Conservation (phyloP, 371 early-diverging fungal genomes). For the Mucor sp. region DNA sequence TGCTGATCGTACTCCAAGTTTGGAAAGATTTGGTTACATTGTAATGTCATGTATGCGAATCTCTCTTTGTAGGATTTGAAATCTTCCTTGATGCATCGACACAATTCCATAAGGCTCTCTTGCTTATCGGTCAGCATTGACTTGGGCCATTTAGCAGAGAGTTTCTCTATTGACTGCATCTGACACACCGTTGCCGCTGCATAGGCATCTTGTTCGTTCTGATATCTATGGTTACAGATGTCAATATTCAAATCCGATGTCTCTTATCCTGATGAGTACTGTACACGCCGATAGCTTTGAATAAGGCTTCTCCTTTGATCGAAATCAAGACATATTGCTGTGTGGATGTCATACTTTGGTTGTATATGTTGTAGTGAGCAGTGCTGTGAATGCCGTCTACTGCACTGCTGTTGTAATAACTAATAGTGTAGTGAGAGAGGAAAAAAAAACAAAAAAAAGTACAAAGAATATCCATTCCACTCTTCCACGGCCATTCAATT, state of each 20-base stretch:
- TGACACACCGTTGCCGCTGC: slow-evolving; percentile 15
- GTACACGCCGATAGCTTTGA: slow-evolving; percentile 1
- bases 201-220: slow-evolving; percentile 22
- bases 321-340: background rate
- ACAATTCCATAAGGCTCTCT: slow-evolving; percentile 11
- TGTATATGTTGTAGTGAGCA: background rate
- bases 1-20: background rate
- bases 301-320: background rate
- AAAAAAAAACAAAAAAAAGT: no score
- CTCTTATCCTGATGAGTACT: background rate
- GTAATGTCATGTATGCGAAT: slow-evolving; percentile 11
- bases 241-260: background rate
- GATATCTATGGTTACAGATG: slow-evolving; percentile 10
- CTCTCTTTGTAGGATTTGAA: slow-evolving; percentile 17
- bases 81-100: slow-evolving; percentile 16
- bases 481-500: background rate
- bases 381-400: background rate
- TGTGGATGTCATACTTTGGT: background rate
- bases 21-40: slow-evolving; percentile 4
- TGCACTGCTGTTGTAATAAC: background rate
- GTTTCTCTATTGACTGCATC: slow-evolving; percentile 24
- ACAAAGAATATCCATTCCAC: background rate
- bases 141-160: slow-evolving; percentile 13
- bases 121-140: slow-evolving; percentile 3
- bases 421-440: background rate